phyloP scores from a whole-genome alignment of 306 rosid genomes.

The Citrullus colocynthis region DNA sequence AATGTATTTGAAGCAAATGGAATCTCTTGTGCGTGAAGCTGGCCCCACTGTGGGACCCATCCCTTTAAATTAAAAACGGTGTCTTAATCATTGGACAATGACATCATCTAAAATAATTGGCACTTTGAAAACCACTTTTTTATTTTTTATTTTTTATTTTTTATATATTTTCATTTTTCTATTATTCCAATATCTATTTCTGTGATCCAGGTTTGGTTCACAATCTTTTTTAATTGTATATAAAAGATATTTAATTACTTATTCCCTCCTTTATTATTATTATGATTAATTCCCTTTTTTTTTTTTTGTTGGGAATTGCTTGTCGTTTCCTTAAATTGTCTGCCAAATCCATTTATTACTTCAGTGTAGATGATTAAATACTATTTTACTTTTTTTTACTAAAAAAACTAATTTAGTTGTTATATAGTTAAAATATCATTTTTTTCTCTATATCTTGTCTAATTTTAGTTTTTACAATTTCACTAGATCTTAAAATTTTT shows the following conservation, averaged over 20 bases:
- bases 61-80: not conserved
- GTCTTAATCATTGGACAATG: constrained; percentile 11
- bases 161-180: not conserved
- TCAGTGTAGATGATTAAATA: not conserved
- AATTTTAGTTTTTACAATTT: too few relatives aligned
- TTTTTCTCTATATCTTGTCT: too few relatives aligned
- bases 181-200: not conserved
- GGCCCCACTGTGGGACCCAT: not conserved
- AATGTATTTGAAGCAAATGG: not conserved
- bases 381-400: not conserved
- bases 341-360: not conserved
- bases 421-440: too few relatives aligned
- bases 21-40: constrained; percentile 2
- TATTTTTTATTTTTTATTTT: not conserved
- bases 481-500: too few relatives aligned
- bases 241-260: too few relatives aligned
- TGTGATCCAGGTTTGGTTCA: not conserved
- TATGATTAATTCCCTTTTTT: not conserved
- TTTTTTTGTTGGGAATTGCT: not conserved
- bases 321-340: not conserved
- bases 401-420: too few relatives aligned
- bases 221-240: not conserved
- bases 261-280: not conserved
- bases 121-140: not conserved
- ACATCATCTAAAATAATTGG: constrained; percentile 7